These are phyloP conservation scores for Gossypium ekmanianum DNA, from an alignment of 345 rosid species.

Conservation along the genomic window DNA sequence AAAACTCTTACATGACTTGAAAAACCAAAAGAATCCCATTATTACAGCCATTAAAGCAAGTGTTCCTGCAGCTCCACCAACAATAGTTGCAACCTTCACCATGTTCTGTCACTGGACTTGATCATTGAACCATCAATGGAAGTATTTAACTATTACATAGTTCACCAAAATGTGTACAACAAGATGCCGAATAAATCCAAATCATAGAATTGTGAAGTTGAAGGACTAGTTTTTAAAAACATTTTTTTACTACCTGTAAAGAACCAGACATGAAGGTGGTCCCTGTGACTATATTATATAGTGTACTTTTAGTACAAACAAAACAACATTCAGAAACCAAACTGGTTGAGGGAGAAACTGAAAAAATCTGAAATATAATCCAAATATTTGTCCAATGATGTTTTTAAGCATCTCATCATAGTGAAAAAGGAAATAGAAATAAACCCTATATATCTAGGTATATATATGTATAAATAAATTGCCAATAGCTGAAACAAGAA, in stretches of 20 bases:
- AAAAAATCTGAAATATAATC: neutral
- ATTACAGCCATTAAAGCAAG: constrained; percentile 30
- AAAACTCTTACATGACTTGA: constrained; percentile 29
- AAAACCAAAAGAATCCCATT: constrained; percentile 37
- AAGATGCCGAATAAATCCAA: neutral
- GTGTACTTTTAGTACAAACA: constrained; percentile 19
- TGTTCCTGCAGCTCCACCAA: constrained; percentile 42
- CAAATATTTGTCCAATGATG: constrained; percentile 22
- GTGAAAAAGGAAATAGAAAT: neutral
- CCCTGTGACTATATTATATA: neutral
- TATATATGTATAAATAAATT: neutral
- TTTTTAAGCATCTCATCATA: constrained; percentile 21
- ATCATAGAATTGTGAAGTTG: constrained; percentile 1
- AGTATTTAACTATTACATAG: neutral
- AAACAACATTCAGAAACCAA: constrained; percentile 19
- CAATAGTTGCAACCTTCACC: constrained; percentile 39
- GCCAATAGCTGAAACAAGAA: constrained; percentile 9
- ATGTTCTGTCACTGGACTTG: constrained; percentile 24
- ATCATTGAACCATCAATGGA: constrained; percentile 31
- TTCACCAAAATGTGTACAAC: neutral
- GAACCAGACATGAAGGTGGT: constrained; percentile 20
- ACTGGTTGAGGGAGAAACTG: no score
- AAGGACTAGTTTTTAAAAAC: constrained; percentile 14
- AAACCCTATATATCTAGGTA: neutral
- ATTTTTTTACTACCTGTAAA: constrained; percentile 15